Base-by-base conservation (phyloP, 371 early-diverging fungal species). In the Coemansia linderi region DNA sequence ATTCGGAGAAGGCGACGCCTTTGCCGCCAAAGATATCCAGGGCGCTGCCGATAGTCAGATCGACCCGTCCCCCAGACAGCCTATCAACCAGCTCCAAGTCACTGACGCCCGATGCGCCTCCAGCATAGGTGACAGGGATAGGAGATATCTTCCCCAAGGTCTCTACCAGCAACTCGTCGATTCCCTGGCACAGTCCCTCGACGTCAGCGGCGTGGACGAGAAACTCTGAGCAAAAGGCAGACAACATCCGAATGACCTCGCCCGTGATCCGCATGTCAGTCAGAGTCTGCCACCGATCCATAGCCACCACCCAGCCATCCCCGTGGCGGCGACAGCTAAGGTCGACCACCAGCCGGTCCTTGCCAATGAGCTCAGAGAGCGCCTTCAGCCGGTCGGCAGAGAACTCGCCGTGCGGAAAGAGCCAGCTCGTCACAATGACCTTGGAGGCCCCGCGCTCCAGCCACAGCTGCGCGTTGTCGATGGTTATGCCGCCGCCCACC, bases 161-260 rank as follows among this genome's bases (percentile, higher is more conserved):
- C 80, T 82, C 71, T 4, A 98, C 96, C 10, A 98, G 88, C 6
- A 89, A 89, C 65, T 87, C 81, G 72, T 98, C 98, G 65, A 98
- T 93, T 4, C 98, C 98, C 40, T 89, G 85, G 80, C 95, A 95
- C 46, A 96, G 82, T 6, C 98, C 98, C 80, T 98, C 98, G 22
- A 98, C 97, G 82, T 98, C 96, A 3, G 97, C 96, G 1, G 98
- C 98, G 81, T 98, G 98, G 31, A 98, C 89, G 50, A 98, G 80
- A 70, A 98, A 95, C 83, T 98, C 98, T 67, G 93, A 90, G 89
- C 96, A 95, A 71, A 92, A 89, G 60, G 85, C 62, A 6, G 92
- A 85, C 60, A 95, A 71, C 79, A 86, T 61, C 27, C 75, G 75
- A 58, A 93, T 69, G 0, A 88, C 81, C 36, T 84, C 91, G 73